Conservation (phyloP, 2,329 filamentous ascomycete genomes). For the Capronia americana region DNA sequence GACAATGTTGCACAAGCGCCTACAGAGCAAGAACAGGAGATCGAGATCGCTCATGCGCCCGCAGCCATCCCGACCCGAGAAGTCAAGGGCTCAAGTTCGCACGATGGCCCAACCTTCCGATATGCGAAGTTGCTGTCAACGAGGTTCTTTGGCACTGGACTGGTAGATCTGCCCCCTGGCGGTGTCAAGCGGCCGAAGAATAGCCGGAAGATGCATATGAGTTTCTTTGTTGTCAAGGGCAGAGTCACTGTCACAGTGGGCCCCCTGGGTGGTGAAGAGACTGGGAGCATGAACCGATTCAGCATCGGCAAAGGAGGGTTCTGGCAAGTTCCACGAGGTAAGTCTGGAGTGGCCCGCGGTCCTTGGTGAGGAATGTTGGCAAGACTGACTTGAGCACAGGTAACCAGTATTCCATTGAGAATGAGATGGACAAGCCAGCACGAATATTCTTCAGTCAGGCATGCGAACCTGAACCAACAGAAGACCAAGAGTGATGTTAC, state of each 20-base stretch:
- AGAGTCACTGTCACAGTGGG: constrained; percentile 77
- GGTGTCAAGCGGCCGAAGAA: constrained; percentile 90
- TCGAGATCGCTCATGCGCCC: constrained; percentile 65
- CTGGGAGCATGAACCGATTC: constrained; percentile 63
- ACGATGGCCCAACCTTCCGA: constrained; percentile 67
- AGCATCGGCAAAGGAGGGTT: constrained; percentile 85
- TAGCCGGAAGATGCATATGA: constrained; percentile 93
- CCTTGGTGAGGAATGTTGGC: not conserved
- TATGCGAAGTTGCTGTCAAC: constrained; percentile 87
- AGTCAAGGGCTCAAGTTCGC: constrained; percentile 59
- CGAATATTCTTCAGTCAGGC: constrained; percentile 93
- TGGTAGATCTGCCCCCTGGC: constrained; percentile 85
- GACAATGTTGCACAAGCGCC: constrained; percentile 48
- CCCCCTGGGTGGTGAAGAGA: constrained; percentile 60
- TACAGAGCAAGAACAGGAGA: constrained; percentile 49
- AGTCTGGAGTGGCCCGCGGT: constrained; percentile 46
- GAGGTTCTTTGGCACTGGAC: constrained; percentile 85
- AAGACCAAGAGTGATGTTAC: not conserved
- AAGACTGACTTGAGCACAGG: constrained; percentile 59
- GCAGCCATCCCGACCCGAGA: constrained; percentile 64
- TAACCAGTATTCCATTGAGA: constrained; percentile 90
- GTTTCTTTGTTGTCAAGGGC: constrained; percentile 87
- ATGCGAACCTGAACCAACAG: constrained; percentile 56
- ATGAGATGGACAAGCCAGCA: constrained; percentile 69
- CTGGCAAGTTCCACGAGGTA: constrained; percentile 95